Evolutionary conservation across 768 basidiomycete species (phyloP), one percentile per base, ranked within the genome.

Genomic region (Panellus pusillus): DNA sequence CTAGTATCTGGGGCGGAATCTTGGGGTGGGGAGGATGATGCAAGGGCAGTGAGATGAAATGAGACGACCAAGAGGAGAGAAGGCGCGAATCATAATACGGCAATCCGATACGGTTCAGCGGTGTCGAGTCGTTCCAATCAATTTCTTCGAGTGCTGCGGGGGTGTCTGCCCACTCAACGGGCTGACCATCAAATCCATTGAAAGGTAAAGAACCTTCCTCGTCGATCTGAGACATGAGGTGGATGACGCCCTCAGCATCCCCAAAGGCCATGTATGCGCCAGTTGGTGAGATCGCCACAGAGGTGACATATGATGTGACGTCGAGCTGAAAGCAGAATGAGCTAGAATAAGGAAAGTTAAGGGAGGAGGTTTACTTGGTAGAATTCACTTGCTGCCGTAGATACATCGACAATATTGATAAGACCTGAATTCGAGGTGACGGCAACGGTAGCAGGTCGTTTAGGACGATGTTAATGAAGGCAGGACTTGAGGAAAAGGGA

Each of bases 251-350:
- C 39, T 91, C 86, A 0, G 87, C 84, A 63, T 97, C 94, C 1
- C 93, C 95, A 61, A 95, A 93, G 1, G 92, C 94, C 65, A 98
- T 77, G 64, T 93, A 97, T n/a, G 89, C 84, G 32, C 90, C 93
- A 4, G 88, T 88, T 2, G 91, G 85, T 2, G 93, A 93, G 27
- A 97, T 73, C 2, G 94, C 86, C 52, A 85, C 77, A 29, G 91
- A 86, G 6, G 84, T 91, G 48, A 98, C 68, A 67, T 84, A 93
- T 0, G 91, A 86, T 0, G 83, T 63, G n/a, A 84, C 63, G 58
- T 90, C 86, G 44, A 91, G 74, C 88, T 91, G 50, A 32, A 29
- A 19, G 36, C 29, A 0, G 15, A 40, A 55, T 61, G 39, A 32
- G 58, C 52, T 46, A 20, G 47, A 11, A 15, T 24, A 24, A 24